Evolutionary conservation across 305 asterid genomes (phyloP), one percentile per base, ranked within the genome.

Genomic region (Solanum hybrid): DNA sequence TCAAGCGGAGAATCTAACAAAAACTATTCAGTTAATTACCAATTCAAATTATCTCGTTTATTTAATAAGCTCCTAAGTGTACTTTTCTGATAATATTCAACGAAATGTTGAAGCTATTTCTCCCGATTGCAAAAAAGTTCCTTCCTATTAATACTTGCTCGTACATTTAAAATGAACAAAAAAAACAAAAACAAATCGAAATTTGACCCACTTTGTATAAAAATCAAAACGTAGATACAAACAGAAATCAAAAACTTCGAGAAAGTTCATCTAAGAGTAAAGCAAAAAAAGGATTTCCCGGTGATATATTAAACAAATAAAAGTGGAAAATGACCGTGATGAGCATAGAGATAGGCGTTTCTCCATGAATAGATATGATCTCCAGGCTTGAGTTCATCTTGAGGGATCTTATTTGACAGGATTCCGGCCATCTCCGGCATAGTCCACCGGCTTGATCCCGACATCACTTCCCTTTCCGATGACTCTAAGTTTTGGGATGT

Each of bases 351-450:
- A 73, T 95, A 97, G 79, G 92, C 90, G 91, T 91, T 93, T 89
- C 99, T 94, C 99, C 99, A 97, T 1, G 99, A 94, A 90, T 97
- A 97, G 37, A 97, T 94, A 88, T 97, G 99, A 91, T 97, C 99
- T 24, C 99, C 99, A 6, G 96, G 93, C 34, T 94, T 94, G 82
- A 97, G 90, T 27, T 93, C 94, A 79, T 92, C 95, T 46, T 85
- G 92, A 1, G 35, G 66, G 90, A 96, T 95, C 93, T 93, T 96
- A 92, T 96, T 95, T 40, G 97, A 96, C 1, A 97, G 92, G 85
- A 95, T 86, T 80, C 94, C 94, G 79, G 91, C 92, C 35, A 79
- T 77, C 34, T 87, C 89, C 75, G 75, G 89, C 85, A 79, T 31
- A 31, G 89, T 16, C 36, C 31, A 72, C 46, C 40, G 73, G 73